Evolutionary conservation across 768 basidiomycete species (phyloP).

Genomic region (Lentinus brumalis): DNA sequence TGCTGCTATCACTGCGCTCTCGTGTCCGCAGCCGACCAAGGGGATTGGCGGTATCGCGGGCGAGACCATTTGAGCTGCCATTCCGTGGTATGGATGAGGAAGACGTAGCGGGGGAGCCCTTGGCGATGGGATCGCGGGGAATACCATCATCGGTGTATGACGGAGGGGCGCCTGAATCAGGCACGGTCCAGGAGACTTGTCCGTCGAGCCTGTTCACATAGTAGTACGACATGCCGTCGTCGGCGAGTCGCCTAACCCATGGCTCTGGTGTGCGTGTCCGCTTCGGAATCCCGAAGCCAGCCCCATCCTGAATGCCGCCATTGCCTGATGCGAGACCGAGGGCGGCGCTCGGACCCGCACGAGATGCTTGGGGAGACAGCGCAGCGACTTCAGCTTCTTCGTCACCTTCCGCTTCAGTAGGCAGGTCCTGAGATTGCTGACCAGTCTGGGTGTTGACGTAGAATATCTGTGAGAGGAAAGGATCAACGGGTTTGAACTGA

Average conservation of each 20-base stretch:
- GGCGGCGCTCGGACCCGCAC: constrained; percentile 55
- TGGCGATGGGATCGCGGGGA: not conserved
- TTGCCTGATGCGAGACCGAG: constrained; percentile 45
- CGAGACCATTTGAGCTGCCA: constrained; percentile 6
- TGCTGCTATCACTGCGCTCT: constrained; percentile 33
- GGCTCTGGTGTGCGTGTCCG: constrained; percentile 70
- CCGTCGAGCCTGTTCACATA: constrained; percentile 76
- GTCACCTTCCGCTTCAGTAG: constrained; percentile 69
- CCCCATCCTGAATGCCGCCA: constrained; percentile 23
- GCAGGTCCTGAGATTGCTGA: constrained; percentile 82
- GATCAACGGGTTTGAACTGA: not conserved
- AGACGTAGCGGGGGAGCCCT: not conserved
- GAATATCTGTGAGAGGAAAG: constrained; percentile 65
- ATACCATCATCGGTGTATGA: constrained; percentile 4
- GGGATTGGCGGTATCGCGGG: constrained; percentile 7
- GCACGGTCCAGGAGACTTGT: constrained; percentile 60
- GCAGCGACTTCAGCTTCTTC: constrained; percentile 66
- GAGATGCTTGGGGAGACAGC: constrained; percentile 55
- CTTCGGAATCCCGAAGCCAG: constrained; percentile 63
- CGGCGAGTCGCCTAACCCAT: constrained; percentile 81
- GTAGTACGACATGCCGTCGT: constrained; percentile 81
- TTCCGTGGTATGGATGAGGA: constrained; percentile 9
- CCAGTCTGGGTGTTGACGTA: constrained; percentile 92
- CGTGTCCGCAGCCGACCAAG: constrained; percentile 25
- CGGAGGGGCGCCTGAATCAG: constrained; percentile 10